These are phyloP conservation scores for Tolypocladium album DNA, from an alignment of 2,329 filamentous ascomycete species.

Conservation along the genomic window DNA sequence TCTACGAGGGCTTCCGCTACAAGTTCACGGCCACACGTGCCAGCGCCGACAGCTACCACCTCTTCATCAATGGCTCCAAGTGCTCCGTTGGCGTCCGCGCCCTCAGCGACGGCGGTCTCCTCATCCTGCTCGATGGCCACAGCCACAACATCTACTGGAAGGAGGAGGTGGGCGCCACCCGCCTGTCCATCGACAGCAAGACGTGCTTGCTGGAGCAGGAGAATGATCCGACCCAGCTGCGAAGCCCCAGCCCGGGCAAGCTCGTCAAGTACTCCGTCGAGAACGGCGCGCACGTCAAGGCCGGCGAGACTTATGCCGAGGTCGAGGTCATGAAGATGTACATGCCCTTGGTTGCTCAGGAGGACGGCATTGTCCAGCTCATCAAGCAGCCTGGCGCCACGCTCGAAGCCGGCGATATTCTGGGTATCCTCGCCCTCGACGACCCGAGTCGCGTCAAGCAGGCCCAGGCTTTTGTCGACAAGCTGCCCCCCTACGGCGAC, in stretches of 20 bases:
- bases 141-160: slow-evolving; percentile 99
- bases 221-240: slow-evolving; percentile 95
- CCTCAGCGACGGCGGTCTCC: slow-evolving; percentile 84
- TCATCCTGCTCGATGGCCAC: slow-evolving; percentile 81
- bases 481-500: slow-evolving; percentile 76
- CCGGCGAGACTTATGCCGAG: slow-evolving; percentile 88
- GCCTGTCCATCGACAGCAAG: slow-evolving; percentile 94
- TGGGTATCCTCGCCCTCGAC: slow-evolving; percentile 92
- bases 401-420: slow-evolving; percentile 92
- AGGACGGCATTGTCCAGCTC: slow-evolving; percentile 92
- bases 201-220: slow-evolving; percentile 96
- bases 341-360: slow-evolving; percentile 92
- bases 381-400: slow-evolving; percentile 99
- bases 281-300: slow-evolving; percentile 85
- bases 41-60: slow-evolving; percentile 85
- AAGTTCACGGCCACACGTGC: slow-evolving; percentile 96
- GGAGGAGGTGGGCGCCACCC: slow-evolving; percentile 92
- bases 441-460: slow-evolving; percentile 96
- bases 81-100: slow-evolving; percentile 87
- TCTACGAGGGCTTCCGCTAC: slow-evolving; percentile 92
- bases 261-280: slow-evolving; percentile 96
- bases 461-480: slow-evolving; percentile 84
- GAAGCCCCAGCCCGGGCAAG: slow-evolving; percentile 91
- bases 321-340: slow-evolving; percentile 99
- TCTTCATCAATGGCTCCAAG: slow-evolving; percentile 98